Conservation (phyloP, 23 red algal genomes). For the Gracilaria vermiculophylla region DNA sequence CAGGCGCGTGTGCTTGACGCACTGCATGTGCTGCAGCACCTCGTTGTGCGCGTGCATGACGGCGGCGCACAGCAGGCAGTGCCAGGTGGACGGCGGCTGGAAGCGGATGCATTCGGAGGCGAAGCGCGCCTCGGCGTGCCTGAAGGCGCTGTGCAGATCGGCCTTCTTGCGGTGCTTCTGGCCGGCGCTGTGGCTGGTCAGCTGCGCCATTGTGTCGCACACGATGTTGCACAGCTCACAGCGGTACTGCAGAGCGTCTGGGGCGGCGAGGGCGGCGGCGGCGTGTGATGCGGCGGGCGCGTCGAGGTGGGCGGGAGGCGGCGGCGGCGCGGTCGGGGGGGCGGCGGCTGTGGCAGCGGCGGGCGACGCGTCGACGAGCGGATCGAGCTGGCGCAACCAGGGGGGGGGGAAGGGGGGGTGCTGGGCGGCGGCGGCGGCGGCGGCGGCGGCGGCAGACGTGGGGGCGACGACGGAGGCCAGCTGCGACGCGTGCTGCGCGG, state of each 20-base stretch:
- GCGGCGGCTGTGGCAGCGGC: neutral
- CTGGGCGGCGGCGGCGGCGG: neutral
- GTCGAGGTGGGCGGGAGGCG: too few relatives aligned
- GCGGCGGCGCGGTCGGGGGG: too few relatives aligned
- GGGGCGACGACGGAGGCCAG: neutral
- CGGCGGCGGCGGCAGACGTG: too few relatives aligned
- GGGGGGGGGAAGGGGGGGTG: neutral
- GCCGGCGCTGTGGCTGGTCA: neutral
- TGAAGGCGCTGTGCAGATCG: conserved; percentile 1
- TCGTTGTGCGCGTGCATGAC: conserved; percentile 2
- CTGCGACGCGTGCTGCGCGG: neutral
- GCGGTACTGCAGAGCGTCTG: neutral
- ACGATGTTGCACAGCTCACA: conserved; percentile 11
- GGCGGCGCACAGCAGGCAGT: neutral
- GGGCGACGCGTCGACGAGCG: neutral
- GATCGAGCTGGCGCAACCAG: neutral
- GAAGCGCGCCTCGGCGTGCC: neutral
- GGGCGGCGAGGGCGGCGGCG: neutral
- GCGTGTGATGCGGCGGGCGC: neutral
- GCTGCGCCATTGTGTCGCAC: conserved; percentile 34
- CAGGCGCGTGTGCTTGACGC: conserved; percentile 17
- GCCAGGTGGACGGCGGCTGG: neutral
- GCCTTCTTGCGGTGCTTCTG: conserved; percentile 49
- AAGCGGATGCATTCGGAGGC: neutral
- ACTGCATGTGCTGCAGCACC: conserved; percentile 40